Evolutionary conservation across 192 early-diverging fungal genomes (phyloP), one percentile per base, ranked within the genome.

Genomic region (Martensiomyces pterosporus): DNA sequence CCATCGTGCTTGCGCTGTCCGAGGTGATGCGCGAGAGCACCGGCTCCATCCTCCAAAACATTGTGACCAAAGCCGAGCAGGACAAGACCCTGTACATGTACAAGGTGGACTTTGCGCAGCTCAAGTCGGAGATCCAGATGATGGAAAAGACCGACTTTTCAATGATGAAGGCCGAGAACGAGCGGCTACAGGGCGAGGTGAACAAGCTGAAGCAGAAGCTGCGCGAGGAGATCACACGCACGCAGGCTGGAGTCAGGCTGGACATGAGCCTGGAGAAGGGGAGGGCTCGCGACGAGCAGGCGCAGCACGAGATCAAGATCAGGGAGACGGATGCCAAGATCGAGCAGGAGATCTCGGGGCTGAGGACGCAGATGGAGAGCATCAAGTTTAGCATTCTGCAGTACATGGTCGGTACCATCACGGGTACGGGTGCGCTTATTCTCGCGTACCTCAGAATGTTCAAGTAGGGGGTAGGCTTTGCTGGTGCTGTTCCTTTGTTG

Each of bases 221-320:
- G 39, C 61, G 81, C 21, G 93, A 97, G 58, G 91, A 94, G 45
- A 80, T 90, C 12, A 82, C 83, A 3, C 66, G 89, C 13, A 86
- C 89, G 23, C 89, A 94, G 71, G 86, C 90, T 0, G 82, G 83
- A 13, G 88, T 91, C 3, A 64, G 89, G 16, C 66, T 97, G 51
- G 93, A 97, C 43, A 71, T 97, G 60, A 86, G 83, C 45, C 51
- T 92, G 59, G 93, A 97, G 49, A 97, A 94, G 59, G 87, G 88
- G 3, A 60, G 89, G 18, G 88, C 92, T 12, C 79, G 90, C 2
- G 93, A 97, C 57, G 86, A 91, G 61, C 79, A 88, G 37, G 82
- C 80, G 27, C 78, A 79, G 24, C 87, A 92, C 45, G 89, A 92
- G 58, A 70, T 92, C 21, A 86, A 85, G 51, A 85, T 97, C 26